Evolutionary conservation across 768 basidiomycete species (phyloP).

Genomic region (Phlebiopsis gigantea): DNA sequence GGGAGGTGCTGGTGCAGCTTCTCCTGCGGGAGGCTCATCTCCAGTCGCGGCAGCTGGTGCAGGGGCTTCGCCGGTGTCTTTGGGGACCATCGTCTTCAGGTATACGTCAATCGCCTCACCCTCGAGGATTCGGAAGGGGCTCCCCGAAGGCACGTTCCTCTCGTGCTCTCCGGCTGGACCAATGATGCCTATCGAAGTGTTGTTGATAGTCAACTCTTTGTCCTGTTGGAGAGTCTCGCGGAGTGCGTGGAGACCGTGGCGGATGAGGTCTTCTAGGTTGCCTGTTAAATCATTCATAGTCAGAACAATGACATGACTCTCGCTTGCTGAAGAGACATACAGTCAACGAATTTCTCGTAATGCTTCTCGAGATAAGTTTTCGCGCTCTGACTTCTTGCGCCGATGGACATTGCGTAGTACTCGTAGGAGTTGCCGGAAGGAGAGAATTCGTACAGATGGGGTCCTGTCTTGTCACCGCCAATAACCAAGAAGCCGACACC

Average conservation of each 20-base stretch:
- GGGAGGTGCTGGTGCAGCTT: conserved; percentile 30
- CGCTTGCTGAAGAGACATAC: conserved; percentile 42
- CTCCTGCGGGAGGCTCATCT: conserved; percentile 38
- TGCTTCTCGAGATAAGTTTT: conserved; percentile 98
- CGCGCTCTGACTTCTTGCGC: conserved; percentile 95
- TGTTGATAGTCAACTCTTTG: conserved; percentile 88
- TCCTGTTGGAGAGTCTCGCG: conserved; percentile 98
- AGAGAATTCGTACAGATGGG: conserved; percentile 97
- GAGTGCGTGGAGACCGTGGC: conserved; percentile 90
- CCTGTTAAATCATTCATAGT: conserved; percentile 37
- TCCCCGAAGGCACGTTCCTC: conserved; percentile 42
- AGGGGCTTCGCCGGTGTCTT: conserved; percentile 41
- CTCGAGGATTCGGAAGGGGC: conserved; percentile 83
- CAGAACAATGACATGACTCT: background rate
- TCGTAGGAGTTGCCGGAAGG: conserved; percentile 97
- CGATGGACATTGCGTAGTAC: conserved; percentile 98
- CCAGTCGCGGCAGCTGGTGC: conserved; percentile 31
- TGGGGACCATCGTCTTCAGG: conserved; percentile 73
- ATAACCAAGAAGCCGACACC: conserved; percentile 98
- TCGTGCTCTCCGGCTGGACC: conserved; percentile 66
- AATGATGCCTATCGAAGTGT: conserved; percentile 93
- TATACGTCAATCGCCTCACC: conserved; percentile 72
- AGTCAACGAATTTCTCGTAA: conserved; percentile 80
- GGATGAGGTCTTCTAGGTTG: conserved; percentile 81
- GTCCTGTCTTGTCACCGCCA: conserved; percentile 93